Base-by-base conservation (phyloP, 164 flowering plant genomes). In the Umbilicus rupestris region DNA sequence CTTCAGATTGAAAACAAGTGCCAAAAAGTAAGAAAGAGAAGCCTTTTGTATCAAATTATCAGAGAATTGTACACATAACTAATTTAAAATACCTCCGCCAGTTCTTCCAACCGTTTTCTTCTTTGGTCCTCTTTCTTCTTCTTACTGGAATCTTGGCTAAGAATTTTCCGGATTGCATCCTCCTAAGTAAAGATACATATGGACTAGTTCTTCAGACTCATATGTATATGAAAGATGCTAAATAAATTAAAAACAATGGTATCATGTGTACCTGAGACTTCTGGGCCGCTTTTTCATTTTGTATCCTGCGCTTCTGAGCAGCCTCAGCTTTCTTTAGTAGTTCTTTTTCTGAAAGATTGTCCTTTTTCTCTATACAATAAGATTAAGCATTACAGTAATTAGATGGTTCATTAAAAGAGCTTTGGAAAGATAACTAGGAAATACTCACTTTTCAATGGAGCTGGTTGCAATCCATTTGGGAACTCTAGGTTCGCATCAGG, bases 271-370 rank as follows among this genome's bases (percentile, higher is more conserved):
- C 99, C 97, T 95, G 88, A 49, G 88, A 83, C 70, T 95, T 96
- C 68, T 83, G 75, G 63, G 87, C 87, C 64, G 97, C 97, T 80
- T 88, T 95, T 76, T 92, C 98, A 67, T 81, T 84, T 75, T 92
- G 99, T 80, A 87, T 47, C 71, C 78, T 82, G n/a, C 99, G 94
- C 65, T 90, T 85, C 71, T 90, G 89, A 69, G 99, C 98, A 75
- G 96, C 97, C 85, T 95, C 99, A 16, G 87, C 89, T 77, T 90
- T 95, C 83, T 90, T 92, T 65, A 88, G 70, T 72, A 87, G 99
- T 76, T 95, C 98, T 69, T 86, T 85, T 62, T 90, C 99, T 41
- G 99, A 39, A 58, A 95, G 94, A 68, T 85, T 83, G 77, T 90
- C 98, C 79, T 92, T 95, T 87, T 88, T 88, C 76, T 82, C 99